Evolutionary conservation across 352 stramenopile species (phyloP), one percentile per base, ranked within the genome.

Genomic region (Blastocystis hominis): DNA sequence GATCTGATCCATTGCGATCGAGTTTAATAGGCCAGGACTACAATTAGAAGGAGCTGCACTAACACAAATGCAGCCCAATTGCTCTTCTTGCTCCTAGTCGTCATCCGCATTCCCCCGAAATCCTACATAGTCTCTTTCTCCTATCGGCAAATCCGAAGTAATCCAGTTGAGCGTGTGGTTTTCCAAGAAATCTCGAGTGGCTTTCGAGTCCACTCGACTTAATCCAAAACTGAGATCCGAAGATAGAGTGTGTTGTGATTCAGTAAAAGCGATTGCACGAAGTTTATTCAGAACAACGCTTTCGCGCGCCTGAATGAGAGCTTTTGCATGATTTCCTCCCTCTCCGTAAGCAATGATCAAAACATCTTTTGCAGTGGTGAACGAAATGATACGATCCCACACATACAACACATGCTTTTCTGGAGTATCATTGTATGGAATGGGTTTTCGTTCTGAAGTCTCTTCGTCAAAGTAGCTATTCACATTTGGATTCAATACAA

Each of bases 91-190:
- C 0, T 70, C 38, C 72, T 84, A 84, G 30, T 3, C 46, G 30
- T 70, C 34, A 84, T 53, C n/a, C 30, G 24, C 24, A 30, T 34
- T 40, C 42, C 54, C 4, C 5, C 17, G 36, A 17, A 4, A 15
- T 46, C 34, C 15, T 4, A 84, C 93, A 44, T 91, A 94, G 40
- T 94, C 88, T 90, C 93, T 94, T 75, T 92, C 94, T 70, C 93
- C 94, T 15, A 92, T 92, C 9, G 92, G 94, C n/a, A 92, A 92
- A 63, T 94, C 92, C 0, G 92, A 92, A 4, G 92, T 91, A 87
- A 94, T 92, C 93, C 93, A 95, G 89, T 95, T 94, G 92, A 95
- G 94, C 7, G 92, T 94, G 61, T 92, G 93, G 70, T 94, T 92
- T 24, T 92, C 92, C 40, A 95, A 87, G 75, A 95, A 94, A 47